These are phyloP conservation scores for Fusarium irregulare DNA, from an alignment of 2,329 filamentous ascomycete genomes.

Conservation along the genomic window DNA sequence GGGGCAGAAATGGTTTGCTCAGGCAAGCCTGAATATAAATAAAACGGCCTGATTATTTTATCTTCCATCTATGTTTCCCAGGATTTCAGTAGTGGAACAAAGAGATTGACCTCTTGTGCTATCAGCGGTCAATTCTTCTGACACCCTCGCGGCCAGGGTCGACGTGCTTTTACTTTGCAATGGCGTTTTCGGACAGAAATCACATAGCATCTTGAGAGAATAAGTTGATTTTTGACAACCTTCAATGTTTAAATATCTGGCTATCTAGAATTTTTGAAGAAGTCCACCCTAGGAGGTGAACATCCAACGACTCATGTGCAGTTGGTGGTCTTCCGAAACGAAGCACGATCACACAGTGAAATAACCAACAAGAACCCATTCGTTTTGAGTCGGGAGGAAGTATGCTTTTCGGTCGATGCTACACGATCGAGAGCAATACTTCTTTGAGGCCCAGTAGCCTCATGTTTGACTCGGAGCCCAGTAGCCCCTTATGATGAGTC, in stretches of 20 bases:
- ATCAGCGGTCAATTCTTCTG: background rate
- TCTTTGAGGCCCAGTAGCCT: conserved; percentile 26
- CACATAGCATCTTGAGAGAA: background rate
- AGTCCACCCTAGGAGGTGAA: conserved; percentile 35
- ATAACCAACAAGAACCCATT: conserved; percentile 36
- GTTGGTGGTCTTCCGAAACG: conserved; percentile 39
- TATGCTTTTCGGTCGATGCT: conserved; percentile 18
- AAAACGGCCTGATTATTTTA: background rate
- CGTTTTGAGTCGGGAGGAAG: conserved; percentile 20
- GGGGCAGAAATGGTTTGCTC: background rate
- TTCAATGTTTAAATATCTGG: conserved; percentile 21
- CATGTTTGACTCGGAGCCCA: conserved; percentile 20
- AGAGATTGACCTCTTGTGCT: background rate
- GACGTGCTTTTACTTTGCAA: background rate
- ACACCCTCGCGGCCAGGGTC: background rate
- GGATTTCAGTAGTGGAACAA: background rate
- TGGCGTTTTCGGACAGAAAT: background rate
- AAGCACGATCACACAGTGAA: conserved; percentile 32
- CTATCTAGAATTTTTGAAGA: conserved; percentile 22
- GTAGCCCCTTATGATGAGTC: conserved; percentile 26
- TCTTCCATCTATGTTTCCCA: background rate
- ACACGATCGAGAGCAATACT: conserved; percentile 12
- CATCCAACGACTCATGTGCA: conserved; percentile 37
- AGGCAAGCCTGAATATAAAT: background rate
- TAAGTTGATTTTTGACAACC: conserved; percentile 6